A percentile compares a stretch with the other conserved stretches of the same genome.
Conservation (phyloP, 768 basidiomycete species). For the Amanita pallidorosea region DNA sequence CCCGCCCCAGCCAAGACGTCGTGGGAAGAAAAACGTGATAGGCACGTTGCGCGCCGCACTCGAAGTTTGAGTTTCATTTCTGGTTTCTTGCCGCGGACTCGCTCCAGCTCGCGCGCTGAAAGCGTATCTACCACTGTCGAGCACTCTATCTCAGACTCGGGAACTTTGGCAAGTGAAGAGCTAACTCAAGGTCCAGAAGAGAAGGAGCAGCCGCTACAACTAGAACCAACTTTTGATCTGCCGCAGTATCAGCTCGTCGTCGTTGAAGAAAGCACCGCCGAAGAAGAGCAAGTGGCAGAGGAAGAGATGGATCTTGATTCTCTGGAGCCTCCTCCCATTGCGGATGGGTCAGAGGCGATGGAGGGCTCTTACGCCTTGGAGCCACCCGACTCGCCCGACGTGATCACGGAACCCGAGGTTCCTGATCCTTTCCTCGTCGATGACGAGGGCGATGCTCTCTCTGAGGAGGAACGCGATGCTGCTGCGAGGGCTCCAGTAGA, state of each 20-base stretch:
- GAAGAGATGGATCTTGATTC: slow-evolving; percentile 1
- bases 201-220: not conserved
- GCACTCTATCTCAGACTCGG: slow-evolving; percentile 2
- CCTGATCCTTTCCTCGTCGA: slow-evolving; percentile 58
- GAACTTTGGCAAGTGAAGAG: slow-evolving; percentile 1
- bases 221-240: not conserved
- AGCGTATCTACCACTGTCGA: slow-evolving; percentile 2
- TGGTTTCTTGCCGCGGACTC: slow-evolving; percentile 5
- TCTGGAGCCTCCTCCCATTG: not conserved
- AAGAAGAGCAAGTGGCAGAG: slow-evolving; percentile 1
- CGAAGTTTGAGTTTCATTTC: slow-evolving; percentile 3
- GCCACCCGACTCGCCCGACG: not conserved
- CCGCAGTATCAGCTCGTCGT: slow-evolving; percentile 2
- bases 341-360: not conserved
- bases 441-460: slow-evolving; percentile 34
- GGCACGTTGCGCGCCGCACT: slow-evolving; percentile 1
- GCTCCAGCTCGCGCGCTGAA: not conserved
- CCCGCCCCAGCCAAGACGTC: not conserved
- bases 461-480: slow-evolving; percentile 25
- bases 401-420: slow-evolving; percentile 29
- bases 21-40: slow-evolving; percentile 5
- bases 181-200: not conserved
- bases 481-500: slow-evolving; percentile 13
- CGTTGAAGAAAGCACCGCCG: slow-evolving; percentile 1
- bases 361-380: not conserved